Percentiles rank a stretch among this genome's conserved stretches.
Evolutionary conservation across 129 eudicot species (phyloP).

Genomic region (Flaveria brownii): DNA sequence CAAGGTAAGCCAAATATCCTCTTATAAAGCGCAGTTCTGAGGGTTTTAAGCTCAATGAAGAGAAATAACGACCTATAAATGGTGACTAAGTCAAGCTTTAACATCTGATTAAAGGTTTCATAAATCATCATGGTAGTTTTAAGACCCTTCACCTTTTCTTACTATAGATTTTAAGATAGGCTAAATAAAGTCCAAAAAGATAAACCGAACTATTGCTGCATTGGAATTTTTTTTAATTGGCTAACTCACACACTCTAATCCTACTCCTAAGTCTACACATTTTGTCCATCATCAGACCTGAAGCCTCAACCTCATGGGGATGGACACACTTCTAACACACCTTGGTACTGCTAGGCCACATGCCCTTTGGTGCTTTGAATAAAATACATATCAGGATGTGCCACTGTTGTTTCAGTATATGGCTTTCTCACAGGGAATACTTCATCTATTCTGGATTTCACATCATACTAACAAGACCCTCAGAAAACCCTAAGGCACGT

Average conservation of each 20-base stretch:
- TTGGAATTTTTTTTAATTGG: background rate
- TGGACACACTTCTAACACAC: too few species aligned
- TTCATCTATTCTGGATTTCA: background rate
- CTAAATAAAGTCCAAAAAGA: background rate
- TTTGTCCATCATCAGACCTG: too few species aligned
- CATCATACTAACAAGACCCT: background rate
- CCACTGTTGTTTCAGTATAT: background rate
- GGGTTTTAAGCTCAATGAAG: background rate
- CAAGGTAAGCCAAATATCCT: background rate
- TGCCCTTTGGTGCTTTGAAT: background rate
- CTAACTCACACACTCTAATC: too few species aligned
- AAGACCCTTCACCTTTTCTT: background rate
- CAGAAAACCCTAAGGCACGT: background rate
- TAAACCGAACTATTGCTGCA: background rate
- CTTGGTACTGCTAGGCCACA: too few species aligned
- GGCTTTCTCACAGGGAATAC: too few species aligned
- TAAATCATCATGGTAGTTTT: background rate
- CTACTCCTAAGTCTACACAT: too few species aligned
- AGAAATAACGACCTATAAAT: background rate
- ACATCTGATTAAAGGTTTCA: background rate
- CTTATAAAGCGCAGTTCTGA: constrained; percentile 13
- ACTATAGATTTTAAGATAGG: constrained; percentile 1
- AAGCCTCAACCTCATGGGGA: too few species aligned
- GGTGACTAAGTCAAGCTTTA: background rate
- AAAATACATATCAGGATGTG: background rate